Evolutionary conservation across 2,329 filamentous ascomycete genomes (phyloP), one percentile per base, ranked within the genome.

Genomic region (Venturia carpophila): DNA sequence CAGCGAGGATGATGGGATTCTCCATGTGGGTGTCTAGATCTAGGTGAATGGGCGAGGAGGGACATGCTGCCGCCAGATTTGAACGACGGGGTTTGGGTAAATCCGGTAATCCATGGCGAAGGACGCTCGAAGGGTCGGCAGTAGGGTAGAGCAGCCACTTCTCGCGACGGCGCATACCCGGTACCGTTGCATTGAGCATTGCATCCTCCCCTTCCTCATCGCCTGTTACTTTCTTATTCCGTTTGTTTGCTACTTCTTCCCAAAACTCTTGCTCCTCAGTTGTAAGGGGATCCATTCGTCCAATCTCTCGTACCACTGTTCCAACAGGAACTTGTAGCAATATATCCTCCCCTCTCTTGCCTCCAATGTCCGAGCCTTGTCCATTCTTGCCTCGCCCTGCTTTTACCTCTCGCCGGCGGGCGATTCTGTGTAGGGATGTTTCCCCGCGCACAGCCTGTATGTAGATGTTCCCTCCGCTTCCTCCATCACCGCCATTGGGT

Each of bases 401-500:
- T 66, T 89, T 87, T 62, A 93, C 76, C 65, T 91, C 84, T 1
- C 90, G 86, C 69, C 88, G 82, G 49, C 93, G 83, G 0, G 91
- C 88, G 11, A 99, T 81, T 77, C 97, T 97, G 78, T 97, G 92
- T 67, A 99, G 78, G 64, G 91, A 96, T 0, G 92, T 97, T 76
- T 97, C 90, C 66, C 92, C 91, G 64, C 89, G 87, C 1, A 96
- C 86, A 9, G 94, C 92, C 77, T 97, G 93, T 66, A 99, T 95
- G 75, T 96, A 97, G 69, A 99, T 82, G 71, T 89, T 95, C 47
- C 94, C 94, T 67, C 94, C 94, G 65, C 86, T 89, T 5, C 94
- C 94, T 52, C 94, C 94, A 73, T 99, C 92, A 67, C 94, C 94
- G 61, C 94, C 94, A 75, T 99, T 97, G 11, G 94, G 86, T 13